A percentile compares a stretch with the other conserved stretches of the same genome.
phyloP scores from a whole-genome alignment of 768 basidiomycete genomes.

The Terana coerulea region DNA sequence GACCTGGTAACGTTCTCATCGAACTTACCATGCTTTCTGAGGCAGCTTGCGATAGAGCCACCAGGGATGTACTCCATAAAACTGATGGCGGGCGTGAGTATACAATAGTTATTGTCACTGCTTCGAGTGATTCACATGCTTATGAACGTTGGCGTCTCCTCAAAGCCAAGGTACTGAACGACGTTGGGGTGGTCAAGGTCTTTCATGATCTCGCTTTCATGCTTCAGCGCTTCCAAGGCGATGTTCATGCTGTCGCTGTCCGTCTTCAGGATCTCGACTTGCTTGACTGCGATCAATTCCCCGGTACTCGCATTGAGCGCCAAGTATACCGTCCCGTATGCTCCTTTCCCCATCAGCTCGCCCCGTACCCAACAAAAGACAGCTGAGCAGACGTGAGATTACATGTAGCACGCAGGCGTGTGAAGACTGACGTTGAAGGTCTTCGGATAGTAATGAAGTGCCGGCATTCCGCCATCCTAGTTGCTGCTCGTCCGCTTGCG shows the following conservation, averaged over 20 bases:
- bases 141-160: constrained; percentile 81
- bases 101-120: not conserved
- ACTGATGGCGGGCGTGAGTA: constrained; percentile 36
- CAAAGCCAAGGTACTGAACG: constrained; percentile 94
- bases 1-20: constrained; percentile 89
- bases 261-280: constrained; percentile 92
- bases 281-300: constrained; percentile 99
- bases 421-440: constrained; percentile 51
- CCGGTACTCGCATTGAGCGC: constrained; percentile 95
- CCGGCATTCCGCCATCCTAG: constrained; percentile 41
- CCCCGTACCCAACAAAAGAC: constrained; percentile 99
- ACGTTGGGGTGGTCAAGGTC: constrained; percentile 97
- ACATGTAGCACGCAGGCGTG: constrained; percentile 1
- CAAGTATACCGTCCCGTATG: constrained; percentile 94
- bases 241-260: constrained; percentile 88
- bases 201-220: constrained; percentile 94
- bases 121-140: constrained; percentile 71
- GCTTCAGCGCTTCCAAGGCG: constrained; percentile 87
- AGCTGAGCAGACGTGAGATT: constrained; percentile 37
- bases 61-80: constrained; percentile 99
- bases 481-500: constrained; percentile 68
- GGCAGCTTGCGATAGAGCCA: constrained; percentile 87
- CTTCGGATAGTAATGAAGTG: constrained; percentile 20
- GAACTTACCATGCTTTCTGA: constrained; percentile 91
- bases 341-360: constrained; percentile 95